Conservation (phyloP, 345 rosid species). For the Mercurialis annua region DNA sequence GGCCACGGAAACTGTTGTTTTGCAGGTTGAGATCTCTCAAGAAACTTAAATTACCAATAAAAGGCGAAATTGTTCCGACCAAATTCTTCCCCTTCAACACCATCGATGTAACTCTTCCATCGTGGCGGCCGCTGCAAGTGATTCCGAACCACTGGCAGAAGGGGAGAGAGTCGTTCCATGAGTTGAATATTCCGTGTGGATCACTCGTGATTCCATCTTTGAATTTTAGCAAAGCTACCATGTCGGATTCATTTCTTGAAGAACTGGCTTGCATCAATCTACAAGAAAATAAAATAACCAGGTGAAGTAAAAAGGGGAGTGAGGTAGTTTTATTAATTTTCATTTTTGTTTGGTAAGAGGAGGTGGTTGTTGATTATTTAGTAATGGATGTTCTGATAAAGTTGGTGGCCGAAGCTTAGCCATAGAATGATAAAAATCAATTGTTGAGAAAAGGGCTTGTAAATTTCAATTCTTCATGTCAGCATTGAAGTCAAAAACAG, state of each 20-base stretch:
- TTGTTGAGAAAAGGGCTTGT: too few species aligned
- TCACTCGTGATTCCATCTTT: slow-evolving; percentile 2
- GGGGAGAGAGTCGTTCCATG: slow-evolving; percentile 15
- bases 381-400: too few species aligned
- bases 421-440: too few species aligned
- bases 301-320: too few species aligned
- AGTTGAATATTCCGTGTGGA: slow-evolving; percentile 8
- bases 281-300: too few species aligned
- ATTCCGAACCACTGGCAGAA: slow-evolving; percentile 7
- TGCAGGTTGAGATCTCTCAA: neutral
- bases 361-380: too few species aligned
- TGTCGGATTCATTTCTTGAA: neutral
- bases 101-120: neutral
- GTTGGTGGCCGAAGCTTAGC: too few species aligned
- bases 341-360: too few species aligned
- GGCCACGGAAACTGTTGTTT: slow-evolving; percentile 1
- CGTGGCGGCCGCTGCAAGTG: neutral
- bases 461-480: too few species aligned
- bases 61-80: neutral
- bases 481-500: too few species aligned
- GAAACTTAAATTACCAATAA: slow-evolving; percentile 5
- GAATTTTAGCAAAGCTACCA: slow-evolving; percentile 4
- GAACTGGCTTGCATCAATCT: neutral
- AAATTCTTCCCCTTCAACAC: neutral
- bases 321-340: too few species aligned